A percentile compares a stretch with the other conserved stretches of the same genome.
These are phyloP conservation scores for Stygiomarasmius scandens DNA, from an alignment of 1,284 basidiomycete genomes.

Conservation along the genomic window DNA sequence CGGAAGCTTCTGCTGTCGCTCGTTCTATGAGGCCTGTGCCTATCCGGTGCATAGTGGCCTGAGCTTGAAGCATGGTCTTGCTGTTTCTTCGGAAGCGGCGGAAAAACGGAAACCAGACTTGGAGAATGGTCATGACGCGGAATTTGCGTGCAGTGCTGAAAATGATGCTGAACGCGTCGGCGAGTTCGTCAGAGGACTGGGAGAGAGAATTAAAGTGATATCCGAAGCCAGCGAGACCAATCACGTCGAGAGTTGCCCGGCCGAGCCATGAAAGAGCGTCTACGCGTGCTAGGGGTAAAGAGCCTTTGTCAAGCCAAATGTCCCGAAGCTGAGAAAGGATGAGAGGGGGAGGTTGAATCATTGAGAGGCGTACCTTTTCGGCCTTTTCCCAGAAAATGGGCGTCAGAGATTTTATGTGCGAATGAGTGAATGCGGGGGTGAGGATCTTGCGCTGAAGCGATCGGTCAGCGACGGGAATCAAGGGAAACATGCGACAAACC, in stretches of 20 bases:
- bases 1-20: constrained; percentile 31
- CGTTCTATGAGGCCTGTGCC: constrained; percentile 59
- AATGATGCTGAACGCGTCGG: constrained; percentile 55
- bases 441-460: constrained; percentile 42
- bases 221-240: constrained; percentile 72
- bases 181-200: constrained; percentile 51
- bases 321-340: constrained; percentile 42
- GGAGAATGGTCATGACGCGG: constrained; percentile 56
- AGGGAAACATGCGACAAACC: constrained; percentile 27
- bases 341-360: neutral
- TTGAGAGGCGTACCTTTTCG: constrained; percentile 44
- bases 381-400: constrained; percentile 71
- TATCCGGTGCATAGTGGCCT: constrained; percentile 54
- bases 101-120: constrained; percentile 62
- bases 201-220: constrained; percentile 61
- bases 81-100: constrained; percentile 55
- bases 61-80: constrained; percentile 43
- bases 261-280: constrained; percentile 66
- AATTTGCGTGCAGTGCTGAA: constrained; percentile 55
- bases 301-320: constrained; percentile 38
- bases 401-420: constrained; percentile 56
- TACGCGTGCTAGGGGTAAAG: constrained; percentile 30
- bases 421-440: constrained; percentile 59
- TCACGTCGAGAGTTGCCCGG: constrained; percentile 70
- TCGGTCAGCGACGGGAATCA: constrained; percentile 11